These are phyloP conservation scores for Plantago ovata DNA, from an alignment of 257 asterid species.

Conservation along the genomic window DNA sequence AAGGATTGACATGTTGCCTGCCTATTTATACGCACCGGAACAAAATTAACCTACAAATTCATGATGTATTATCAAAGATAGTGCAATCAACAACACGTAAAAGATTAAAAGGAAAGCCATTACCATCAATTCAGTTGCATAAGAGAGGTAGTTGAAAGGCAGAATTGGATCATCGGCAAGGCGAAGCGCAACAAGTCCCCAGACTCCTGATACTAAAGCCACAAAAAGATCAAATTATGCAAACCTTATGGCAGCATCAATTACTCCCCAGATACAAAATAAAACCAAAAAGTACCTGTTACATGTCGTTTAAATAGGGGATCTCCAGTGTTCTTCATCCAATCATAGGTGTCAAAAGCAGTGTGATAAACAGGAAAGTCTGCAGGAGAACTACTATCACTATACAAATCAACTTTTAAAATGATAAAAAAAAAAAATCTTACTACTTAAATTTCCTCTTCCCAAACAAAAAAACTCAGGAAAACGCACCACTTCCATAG, in stretches of 20 bases:
- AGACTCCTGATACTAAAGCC: slow-evolving; percentile 65
- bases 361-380: slow-evolving; percentile 96
- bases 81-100: not conserved
- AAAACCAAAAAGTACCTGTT: slow-evolving; percentile 46
- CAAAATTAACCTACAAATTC: not conserved
- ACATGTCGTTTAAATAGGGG: slow-evolving; percentile 87
- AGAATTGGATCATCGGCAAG: slow-evolving; percentile 77
- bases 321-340: slow-evolving; percentile 82
- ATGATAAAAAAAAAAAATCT: no score
- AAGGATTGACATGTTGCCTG: not conserved
- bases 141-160: slow-evolving; percentile 79
- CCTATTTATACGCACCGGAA: no score
- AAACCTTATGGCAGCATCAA: slow-evolving; percentile 8
- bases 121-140: slow-evolving; percentile 79
- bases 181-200: slow-evolving; percentile 91
- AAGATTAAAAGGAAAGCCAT: not conserved
- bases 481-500: slow-evolving; percentile 64
- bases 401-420: not conserved
- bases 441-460: no score
- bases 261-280: not conserved
- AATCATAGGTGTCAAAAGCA: slow-evolving; percentile 82
- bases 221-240: slow-evolving; percentile 1
- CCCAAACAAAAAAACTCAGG: not conserved
- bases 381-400: slow-evolving; percentile 30
- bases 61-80: not conserved